Evolutionary conservation across 371 early-diverging fungal genomes (phyloP).

Genomic region (Saksenaea oblongispora): DNA sequence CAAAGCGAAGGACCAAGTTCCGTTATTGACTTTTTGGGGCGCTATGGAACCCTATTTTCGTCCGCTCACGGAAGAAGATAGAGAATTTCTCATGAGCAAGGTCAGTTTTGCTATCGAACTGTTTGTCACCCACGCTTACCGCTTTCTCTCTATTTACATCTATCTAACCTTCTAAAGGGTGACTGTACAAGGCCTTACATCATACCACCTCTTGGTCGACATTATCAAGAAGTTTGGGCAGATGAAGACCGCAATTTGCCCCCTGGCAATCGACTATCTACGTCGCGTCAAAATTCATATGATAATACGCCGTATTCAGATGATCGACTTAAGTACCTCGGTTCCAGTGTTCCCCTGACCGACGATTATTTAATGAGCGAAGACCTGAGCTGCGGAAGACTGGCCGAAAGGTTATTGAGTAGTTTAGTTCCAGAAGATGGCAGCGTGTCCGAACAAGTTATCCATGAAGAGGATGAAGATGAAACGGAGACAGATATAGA

Average conservation of each 20-base stretch:
- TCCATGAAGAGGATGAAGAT: constrained; percentile 13
- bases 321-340: constrained; percentile 4
- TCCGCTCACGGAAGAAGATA: constrained; percentile 77
- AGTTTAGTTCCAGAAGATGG: constrained; percentile 67
- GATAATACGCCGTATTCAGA: background rate
- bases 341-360: background rate
- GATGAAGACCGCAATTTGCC: constrained; percentile 66
- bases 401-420: constrained; percentile 76
- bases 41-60: constrained; percentile 86
- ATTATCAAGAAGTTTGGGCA: constrained; percentile 81
- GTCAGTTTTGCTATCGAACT: constrained; percentile 10
- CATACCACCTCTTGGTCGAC: constrained; percentile 77
- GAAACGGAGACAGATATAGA: constrained; percentile 30
- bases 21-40: constrained; percentile 78
- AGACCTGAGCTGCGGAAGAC: constrained; percentile 58
- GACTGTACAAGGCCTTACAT: constrained; percentile 72
- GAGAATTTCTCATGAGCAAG: constrained; percentile 63
- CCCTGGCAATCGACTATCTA: background rate
- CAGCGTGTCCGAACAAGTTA: constrained; percentile 9
- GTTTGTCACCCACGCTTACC: background rate
- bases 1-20: constrained; percentile 70
- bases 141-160: background rate
- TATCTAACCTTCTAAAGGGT: constrained; percentile 22
- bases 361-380: constrained; percentile 24
- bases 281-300: background rate